Percentiles rank a stretch among this genome's conserved stretches.
Conservation (phyloP, 441 rosid genomes). For the Jatropha podagrica region DNA sequence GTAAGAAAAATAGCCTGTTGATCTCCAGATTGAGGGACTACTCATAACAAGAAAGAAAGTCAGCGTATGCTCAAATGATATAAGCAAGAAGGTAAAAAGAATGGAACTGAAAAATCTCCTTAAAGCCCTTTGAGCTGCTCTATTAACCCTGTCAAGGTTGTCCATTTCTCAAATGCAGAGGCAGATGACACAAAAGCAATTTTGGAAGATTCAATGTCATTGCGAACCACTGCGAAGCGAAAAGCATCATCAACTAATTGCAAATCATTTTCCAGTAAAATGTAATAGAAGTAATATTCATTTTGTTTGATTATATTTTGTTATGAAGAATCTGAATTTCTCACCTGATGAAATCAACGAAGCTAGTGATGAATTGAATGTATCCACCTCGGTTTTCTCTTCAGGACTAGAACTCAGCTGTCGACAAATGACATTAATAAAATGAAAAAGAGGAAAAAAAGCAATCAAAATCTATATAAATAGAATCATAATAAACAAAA, state of each 20-base stretch:
- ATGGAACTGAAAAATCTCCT: slow-evolving; percentile 10
- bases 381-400: slow-evolving; percentile 66
- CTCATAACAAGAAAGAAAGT: not conserved
- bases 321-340: not conserved
- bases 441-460: not conserved
- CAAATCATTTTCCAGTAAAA: too few relatives aligned
- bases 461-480: not conserved
- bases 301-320: not conserved
- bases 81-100: too few relatives aligned
- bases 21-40: slow-evolving; percentile 3
- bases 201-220: slow-evolving; percentile 80
- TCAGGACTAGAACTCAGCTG: slow-evolving; percentile 77
- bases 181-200: slow-evolving; percentile 76
- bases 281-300: too few relatives aligned
- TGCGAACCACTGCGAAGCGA: slow-evolving; percentile 54
- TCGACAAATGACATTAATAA: slow-evolving; percentile 13
- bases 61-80: not conserved
- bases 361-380: slow-evolving; percentile 74
- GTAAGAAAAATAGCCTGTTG: slow-evolving; percentile 13
- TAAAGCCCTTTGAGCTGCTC: slow-evolving; percentile 75
- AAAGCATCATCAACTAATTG: not conserved
- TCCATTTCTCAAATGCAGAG: slow-evolving; percentile 80
- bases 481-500: not conserved
- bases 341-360: slow-evolving; percentile 81
- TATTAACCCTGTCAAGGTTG: slow-evolving; percentile 62